Conservation (phyloP, 202 grass and related monocot genomes). For the Zoysia matrella region DNA sequence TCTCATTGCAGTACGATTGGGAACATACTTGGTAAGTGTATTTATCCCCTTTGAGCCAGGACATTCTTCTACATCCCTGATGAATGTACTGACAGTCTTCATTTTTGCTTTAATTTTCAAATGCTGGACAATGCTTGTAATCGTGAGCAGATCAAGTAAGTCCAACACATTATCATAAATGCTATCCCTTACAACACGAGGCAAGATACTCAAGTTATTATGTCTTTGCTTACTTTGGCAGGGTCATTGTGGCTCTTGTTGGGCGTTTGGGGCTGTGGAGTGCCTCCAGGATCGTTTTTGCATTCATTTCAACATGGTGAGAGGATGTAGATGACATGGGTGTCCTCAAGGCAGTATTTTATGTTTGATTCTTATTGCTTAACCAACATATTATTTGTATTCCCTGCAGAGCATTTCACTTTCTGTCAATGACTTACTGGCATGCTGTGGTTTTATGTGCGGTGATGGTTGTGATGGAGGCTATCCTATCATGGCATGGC, state of each 20-base stretch:
- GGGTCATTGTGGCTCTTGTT: conserved; percentile 95
- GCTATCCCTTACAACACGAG: not conserved
- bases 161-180: conserved; percentile 13
- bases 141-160: conserved; percentile 83
- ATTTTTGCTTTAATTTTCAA: conserved; percentile 10
- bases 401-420: conserved; percentile 78
- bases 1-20: conserved; percentile 80
- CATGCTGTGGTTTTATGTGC: conserved; percentile 97
- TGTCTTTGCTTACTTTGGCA: conserved; percentile 40
- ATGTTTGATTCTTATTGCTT: conserved; percentile 18
- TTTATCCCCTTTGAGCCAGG: not conserved
- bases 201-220: conserved; percentile 19
- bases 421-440: conserved; percentile 86
- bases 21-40: conserved; percentile 72
- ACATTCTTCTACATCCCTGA: not conserved
- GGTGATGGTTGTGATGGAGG: conserved; percentile 97
- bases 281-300: conserved; percentile 92
- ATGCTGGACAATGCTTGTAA: conserved; percentile 26
- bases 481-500: conserved; percentile 85
- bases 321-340: not conserved
- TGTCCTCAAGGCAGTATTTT: not conserved
- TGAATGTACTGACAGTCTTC: conserved; percentile 38
- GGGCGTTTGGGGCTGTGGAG: conserved; percentile 94
- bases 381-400: conserved; percentile 37
- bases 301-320: conserved; percentile 73